Percentiles rank a stretch among this genome's conserved stretches.
Conservation (phyloP, 495 filamentous ascomycete genomes). For the Aspergillus sparsus region DNA sequence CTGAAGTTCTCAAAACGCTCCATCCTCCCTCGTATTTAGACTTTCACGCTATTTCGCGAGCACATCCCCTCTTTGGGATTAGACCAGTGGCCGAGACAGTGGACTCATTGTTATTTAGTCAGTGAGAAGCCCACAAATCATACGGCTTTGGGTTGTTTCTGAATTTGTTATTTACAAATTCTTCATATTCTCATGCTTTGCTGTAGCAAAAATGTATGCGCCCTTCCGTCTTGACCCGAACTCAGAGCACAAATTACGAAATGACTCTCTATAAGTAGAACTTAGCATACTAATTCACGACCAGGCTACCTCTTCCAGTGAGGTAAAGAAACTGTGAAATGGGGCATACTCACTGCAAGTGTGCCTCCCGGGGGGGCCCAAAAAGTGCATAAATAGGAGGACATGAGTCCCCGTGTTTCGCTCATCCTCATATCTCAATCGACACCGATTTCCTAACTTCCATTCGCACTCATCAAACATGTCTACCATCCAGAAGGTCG, state of each 20-base stretch:
- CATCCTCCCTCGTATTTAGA: background rate
- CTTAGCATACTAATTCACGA: background rate
- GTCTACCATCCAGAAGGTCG: constrained; percentile 4
- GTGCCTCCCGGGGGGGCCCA: background rate
- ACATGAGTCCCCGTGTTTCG: background rate
- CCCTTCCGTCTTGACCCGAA: no score
- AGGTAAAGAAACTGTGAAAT: background rate
- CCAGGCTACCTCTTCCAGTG: background rate
- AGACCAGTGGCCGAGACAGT: background rate
- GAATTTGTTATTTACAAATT: no score
- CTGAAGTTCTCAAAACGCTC: background rate
- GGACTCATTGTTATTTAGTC: background rate
- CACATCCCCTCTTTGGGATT: constrained; percentile 1
- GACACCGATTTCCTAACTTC: background rate
- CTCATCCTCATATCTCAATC: background rate
- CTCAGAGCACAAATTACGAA: no score
- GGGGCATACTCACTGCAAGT: background rate
- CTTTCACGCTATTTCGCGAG: constrained; percentile 1
- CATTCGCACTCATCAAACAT: background rate
- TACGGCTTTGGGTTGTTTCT: background rate
- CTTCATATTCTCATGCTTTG: no score
- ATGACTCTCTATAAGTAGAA: background rate
- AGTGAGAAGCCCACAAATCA: background rate
- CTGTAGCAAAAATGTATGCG: no score
- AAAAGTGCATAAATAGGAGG: background rate